Conservation (phyloP, 345 rosid species). For the Populus euphratica region DNA sequence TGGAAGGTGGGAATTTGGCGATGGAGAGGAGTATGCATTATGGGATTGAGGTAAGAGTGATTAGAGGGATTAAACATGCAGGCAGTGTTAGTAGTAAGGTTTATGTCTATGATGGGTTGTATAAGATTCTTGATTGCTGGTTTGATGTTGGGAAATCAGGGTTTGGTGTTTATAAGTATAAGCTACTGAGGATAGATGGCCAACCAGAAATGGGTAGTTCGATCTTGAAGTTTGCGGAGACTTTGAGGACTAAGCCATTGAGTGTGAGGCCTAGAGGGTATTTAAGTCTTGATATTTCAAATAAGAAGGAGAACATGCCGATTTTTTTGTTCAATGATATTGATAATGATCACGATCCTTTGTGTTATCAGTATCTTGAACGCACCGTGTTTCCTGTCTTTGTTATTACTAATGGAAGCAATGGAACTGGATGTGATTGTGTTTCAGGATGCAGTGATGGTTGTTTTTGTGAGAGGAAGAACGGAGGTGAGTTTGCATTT, state of each 20-base stretch:
- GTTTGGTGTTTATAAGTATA: constrained; percentile 78
- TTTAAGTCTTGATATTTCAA: constrained; percentile 70
- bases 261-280: constrained; percentile 67
- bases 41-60: constrained; percentile 73
- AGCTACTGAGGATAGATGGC: constrained; percentile 67
- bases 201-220: constrained; percentile 84
- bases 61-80: constrained; percentile 65
- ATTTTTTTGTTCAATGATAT: constrained; percentile 71
- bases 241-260: constrained; percentile 52
- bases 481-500: constrained; percentile 80
- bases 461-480: constrained; percentile 67
- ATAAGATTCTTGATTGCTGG: constrained; percentile 79
- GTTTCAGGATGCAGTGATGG: constrained; percentile 55
- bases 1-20: constrained; percentile 88
- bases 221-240: constrained; percentile 56
- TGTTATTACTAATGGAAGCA: constrained; percentile 30
- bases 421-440: constrained; percentile 69
- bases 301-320: constrained; percentile 55
- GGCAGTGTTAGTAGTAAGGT: constrained; percentile 47
- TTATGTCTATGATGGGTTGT: constrained; percentile 87
- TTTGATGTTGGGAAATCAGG: constrained; percentile 90
- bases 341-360: constrained; percentile 71
- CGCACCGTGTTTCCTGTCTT: constrained; percentile 61
- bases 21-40: constrained; percentile 78
- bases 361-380: constrained; percentile 70